Base-by-base conservation (phyloP, 176 grass and related monocot species). In the Calamus simplicifolius region DNA sequence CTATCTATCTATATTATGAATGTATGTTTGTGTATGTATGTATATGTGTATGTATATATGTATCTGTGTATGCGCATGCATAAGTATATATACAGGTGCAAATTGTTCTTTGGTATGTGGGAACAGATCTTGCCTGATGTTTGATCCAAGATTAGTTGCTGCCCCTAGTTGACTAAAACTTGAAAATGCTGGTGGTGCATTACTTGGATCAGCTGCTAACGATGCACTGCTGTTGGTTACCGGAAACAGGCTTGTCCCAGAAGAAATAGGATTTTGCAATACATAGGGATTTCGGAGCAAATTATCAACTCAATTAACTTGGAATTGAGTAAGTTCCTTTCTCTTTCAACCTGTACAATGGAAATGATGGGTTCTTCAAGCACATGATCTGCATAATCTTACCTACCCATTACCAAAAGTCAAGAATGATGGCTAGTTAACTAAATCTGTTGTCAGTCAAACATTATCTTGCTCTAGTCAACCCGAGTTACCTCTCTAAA, bases 111-210 rank as follows among this genome's bases (percentile, higher is more conserved):
- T 43, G 35, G 35, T 7, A 43, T 7, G 35, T 43, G 8, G 25
- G 19, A 17, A 18, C 18, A 17, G 68, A 52, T 52, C 63, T 58
- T 76, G 79, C 91, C 77, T 71, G 12, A 73, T 19, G 26, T 60
- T 64, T 27, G 77, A 57, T 75, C 79, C 76, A 67, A 78, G 6
- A 73, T 77, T 87, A 67, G 5, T 61, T 56, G 69, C 57, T 65
- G 57, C 57, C 76, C 81, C 87, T 51, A 96, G 8, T 85, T 96
- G 86, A 82, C 66, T 87, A 75, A 96, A 96, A 79, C 83, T 90
- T 64, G 61, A 82, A 72, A 96, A 79, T 25, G 71, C 71, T 1
- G 87, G 87, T 29, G 78, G 61, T 72, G 68, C 67, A 56, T 63
- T 90, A 69, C 16, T 81, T 87, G 87, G 86, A 74, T 54, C 52